These are phyloP conservation scores for Rubroboletus pulcherrimus DNA, from an alignment of 768 basidiomycete species.

Conservation along the genomic window DNA sequence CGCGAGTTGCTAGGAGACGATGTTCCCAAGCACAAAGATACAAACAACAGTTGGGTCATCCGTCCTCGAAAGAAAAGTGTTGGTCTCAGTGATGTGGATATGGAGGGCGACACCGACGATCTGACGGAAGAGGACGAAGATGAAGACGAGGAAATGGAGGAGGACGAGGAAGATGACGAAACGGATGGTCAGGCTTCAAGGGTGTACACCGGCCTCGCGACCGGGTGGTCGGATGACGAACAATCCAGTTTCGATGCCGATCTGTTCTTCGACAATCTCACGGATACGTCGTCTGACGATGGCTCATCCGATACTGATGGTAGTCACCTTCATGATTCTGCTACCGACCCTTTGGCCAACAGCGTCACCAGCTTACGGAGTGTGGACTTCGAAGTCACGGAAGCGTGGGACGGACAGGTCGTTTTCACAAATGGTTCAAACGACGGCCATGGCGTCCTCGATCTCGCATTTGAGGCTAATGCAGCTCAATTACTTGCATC, in stretches of 20 bases:
- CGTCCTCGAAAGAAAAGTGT: conserved; percentile 67
- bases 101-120: conserved; percentile 58
- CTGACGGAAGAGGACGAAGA: conserved; percentile 60
- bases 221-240: conserved; percentile 76
- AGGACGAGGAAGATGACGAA: conserved; percentile 45
- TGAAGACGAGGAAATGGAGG: conserved; percentile 37
- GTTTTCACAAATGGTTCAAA: conserved; percentile 63
- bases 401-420: conserved; percentile 74
- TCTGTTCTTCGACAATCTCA: conserved; percentile 77
- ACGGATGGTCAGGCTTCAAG: conserved; percentile 40
- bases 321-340: conserved; percentile 40
- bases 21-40: conserved; percentile 37
- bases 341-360: conserved; percentile 19
- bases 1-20: conserved; percentile 60
- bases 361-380: conserved; percentile 35
- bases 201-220: conserved; percentile 60
- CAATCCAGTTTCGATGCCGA: conserved; percentile 82
- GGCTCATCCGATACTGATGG: conserved; percentile 41
- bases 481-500: conserved; percentile 50
- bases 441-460: conserved; percentile 50
- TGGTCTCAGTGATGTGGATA: conserved; percentile 57
- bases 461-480: conserved; percentile 68
- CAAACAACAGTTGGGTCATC: conserved; percentile 63
- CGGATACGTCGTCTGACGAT: conserved; percentile 46
- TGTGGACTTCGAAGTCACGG: conserved; percentile 55